A percentile compares a stretch with the other conserved stretches of the same genome.
Evolutionary conservation across 2,329 filamentous ascomycete species (phyloP).

Genomic region (Eutypa lata): DNA sequence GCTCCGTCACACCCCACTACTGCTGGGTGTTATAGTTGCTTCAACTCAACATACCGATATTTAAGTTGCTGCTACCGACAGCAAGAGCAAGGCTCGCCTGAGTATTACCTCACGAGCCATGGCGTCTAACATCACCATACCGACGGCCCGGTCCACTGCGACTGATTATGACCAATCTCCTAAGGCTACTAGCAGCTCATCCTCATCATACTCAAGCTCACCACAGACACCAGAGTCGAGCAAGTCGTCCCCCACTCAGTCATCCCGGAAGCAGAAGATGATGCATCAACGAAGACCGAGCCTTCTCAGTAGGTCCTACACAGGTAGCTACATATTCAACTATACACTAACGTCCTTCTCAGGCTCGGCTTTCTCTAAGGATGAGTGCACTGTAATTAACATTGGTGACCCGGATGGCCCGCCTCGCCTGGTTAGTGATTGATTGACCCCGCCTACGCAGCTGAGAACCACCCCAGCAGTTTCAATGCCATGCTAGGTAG

Average conservation of each 20-base stretch:
- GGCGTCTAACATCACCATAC: slow-evolving; percentile 71
- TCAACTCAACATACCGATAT: too few relatives aligned
- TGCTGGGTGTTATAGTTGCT: too few relatives aligned
- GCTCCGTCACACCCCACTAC: too few relatives aligned
- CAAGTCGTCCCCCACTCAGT: slow-evolving; percentile 39
- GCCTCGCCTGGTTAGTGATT: slow-evolving; percentile 61
- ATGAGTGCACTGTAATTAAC: slow-evolving; percentile 78
- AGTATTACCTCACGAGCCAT: slow-evolving; percentile 31
- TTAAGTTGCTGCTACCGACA: too few relatives aligned
- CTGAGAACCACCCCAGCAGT: background rate
- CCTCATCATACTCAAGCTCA: slow-evolving; percentile 57
- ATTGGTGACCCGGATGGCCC: slow-evolving; percentile 72
- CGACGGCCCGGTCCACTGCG: slow-evolving; percentile 39
- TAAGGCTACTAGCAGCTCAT: slow-evolving; percentile 48
- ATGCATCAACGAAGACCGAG: slow-evolving; percentile 57
- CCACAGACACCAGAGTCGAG: slow-evolving; percentile 42
- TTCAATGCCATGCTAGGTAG: slow-evolving; percentile 1
- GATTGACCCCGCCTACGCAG: background rate
- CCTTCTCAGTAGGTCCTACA: slow-evolving; percentile 52
- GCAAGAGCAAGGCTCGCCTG: too few relatives aligned
- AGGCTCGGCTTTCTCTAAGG: slow-evolving; percentile 70
- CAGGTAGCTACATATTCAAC: background rate
- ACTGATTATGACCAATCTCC: slow-evolving; percentile 34
- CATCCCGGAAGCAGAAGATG: slow-evolving; percentile 38
- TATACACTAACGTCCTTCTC: slow-evolving; percentile 24